Evolutionary conservation across 176 grass and related monocot genomes (phyloP).

Genomic region (Carex pumila): DNA sequence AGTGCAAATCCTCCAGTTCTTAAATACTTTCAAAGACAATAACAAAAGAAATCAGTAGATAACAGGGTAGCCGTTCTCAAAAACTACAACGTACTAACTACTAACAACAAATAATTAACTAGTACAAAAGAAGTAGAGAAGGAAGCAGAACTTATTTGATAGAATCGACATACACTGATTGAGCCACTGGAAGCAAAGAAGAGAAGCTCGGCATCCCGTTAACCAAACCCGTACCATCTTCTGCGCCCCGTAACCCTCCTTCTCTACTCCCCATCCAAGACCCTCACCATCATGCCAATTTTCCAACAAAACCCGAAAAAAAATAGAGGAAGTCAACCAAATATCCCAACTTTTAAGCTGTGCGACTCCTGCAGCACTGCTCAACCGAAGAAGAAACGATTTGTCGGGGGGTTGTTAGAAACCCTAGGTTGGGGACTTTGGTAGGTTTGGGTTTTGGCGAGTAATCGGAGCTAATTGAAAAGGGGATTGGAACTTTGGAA

Average conservation of each 20-base stretch:
- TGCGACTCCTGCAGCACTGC: neutral
- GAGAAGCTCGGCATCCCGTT: slow-evolving; percentile 39
- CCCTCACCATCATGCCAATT: slow-evolving; percentile 4
- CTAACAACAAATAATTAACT: neutral
- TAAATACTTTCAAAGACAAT: neutral
- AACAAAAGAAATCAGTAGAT: neutral
- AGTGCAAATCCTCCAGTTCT: neutral
- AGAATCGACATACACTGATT: slow-evolving; percentile 21
- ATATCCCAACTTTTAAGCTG: neutral
- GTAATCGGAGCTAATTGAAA: slow-evolving; percentile 2
- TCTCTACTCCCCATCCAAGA: slow-evolving; percentile 30
- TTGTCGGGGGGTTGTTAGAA: slow-evolving; percentile 12
- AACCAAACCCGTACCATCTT: slow-evolving; percentile 8
- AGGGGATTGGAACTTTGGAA: neutral
- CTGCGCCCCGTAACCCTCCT: neutral
- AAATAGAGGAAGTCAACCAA: slow-evolving; percentile 4
- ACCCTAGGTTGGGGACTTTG: slow-evolving; percentile 2
- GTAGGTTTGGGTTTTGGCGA: slow-evolving; percentile 4
- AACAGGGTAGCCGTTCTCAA: neutral
- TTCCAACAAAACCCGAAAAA: neutral
- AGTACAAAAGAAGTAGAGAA: neutral
- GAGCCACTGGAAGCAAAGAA: slow-evolving; percentile 20
- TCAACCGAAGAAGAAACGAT: neutral
- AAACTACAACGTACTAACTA: neutral
- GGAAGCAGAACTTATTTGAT: neutral